These are phyloP conservation scores for Actinomortierella ambigua DNA, from an alignment of 371 early-diverging fungal genomes.

Conservation along the genomic window DNA sequence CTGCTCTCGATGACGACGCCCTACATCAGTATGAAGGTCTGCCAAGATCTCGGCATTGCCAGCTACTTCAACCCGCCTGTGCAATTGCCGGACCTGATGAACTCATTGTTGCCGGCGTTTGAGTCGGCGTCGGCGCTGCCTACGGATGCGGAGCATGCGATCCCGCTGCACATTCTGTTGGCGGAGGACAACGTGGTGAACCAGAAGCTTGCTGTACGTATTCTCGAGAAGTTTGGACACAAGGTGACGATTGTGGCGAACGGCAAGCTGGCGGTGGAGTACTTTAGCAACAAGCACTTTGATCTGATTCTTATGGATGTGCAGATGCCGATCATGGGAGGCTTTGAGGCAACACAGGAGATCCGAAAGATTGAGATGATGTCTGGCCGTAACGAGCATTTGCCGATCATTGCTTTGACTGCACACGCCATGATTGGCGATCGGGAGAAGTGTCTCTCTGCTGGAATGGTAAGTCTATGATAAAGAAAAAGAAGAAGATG, in stretches of 20 bases:
- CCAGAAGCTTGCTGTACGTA: conserved; percentile 76
- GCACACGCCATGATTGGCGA: conserved; percentile 85
- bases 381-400: conserved; percentile 49
- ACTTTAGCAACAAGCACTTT: conserved; percentile 59
- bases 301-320: conserved; percentile 85
- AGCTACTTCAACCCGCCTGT: conserved; percentile 67
- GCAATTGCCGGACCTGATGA: conserved; percentile 61
- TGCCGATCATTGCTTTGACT: conserved; percentile 79
- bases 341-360: conserved; percentile 74
- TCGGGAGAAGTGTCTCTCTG: conserved; percentile 71
- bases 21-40: conserved; percentile 60
- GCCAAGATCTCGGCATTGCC: conserved; percentile 67
- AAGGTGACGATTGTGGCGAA: conserved; percentile 73
- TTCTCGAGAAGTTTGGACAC: conserved; percentile 78
- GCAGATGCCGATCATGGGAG: conserved; percentile 81
- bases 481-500: too few relatives aligned
- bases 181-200: conserved; percentile 87
- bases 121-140: conserved; percentile 68
- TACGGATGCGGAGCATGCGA: conserved; percentile 50
- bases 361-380: conserved; percentile 64
- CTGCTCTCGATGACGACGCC: conserved; percentile 52
- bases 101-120: conserved; percentile 68
- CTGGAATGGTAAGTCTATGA: conserved; percentile 68
- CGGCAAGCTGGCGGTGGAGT: conserved; percentile 75
- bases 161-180: conserved; percentile 70